Conservation (phyloP, 129 eudicot genomes). For the Flaveria brownii region DNA sequence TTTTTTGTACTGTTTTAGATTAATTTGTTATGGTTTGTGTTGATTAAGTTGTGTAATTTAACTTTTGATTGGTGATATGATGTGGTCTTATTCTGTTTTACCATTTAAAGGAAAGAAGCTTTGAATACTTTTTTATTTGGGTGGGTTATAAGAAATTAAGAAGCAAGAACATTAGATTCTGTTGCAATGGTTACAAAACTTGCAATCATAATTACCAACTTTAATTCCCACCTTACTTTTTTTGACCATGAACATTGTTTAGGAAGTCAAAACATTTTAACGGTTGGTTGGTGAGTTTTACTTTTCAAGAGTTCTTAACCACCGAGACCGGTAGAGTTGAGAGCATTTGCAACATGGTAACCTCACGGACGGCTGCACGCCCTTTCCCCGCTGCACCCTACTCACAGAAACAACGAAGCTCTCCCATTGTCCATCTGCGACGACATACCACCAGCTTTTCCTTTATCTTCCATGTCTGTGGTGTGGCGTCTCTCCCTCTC, state of each 20-base stretch:
- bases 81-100: constrained; percentile 5
- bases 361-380: too few species aligned
- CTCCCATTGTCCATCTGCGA: too few species aligned
- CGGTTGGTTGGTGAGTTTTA: neutral
- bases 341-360: too few species aligned
- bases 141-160: neutral
- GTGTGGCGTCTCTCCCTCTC: too few species aligned
- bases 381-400: too few species aligned
- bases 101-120: constrained; percentile 6
- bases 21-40: neutral
- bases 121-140: neutral
- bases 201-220: neutral
- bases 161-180: constrained; percentile 3
- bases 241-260: neutral
- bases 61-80: constrained; percentile 8
- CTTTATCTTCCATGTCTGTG: too few species aligned
- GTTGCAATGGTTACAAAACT: neutral
- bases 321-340: neutral
- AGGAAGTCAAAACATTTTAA: neutral
- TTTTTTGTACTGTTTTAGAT: constrained; percentile 7
- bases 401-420: too few species aligned
- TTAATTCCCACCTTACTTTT: neutral
- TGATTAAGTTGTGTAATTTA: neutral
- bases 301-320: neutral
- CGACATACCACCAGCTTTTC: too few species aligned